Evolutionary conservation across 2,329 filamentous ascomycete species (phyloP), one percentile per base, ranked within the genome.

Genomic region (Ascochyta clinopodiicola): DNA sequence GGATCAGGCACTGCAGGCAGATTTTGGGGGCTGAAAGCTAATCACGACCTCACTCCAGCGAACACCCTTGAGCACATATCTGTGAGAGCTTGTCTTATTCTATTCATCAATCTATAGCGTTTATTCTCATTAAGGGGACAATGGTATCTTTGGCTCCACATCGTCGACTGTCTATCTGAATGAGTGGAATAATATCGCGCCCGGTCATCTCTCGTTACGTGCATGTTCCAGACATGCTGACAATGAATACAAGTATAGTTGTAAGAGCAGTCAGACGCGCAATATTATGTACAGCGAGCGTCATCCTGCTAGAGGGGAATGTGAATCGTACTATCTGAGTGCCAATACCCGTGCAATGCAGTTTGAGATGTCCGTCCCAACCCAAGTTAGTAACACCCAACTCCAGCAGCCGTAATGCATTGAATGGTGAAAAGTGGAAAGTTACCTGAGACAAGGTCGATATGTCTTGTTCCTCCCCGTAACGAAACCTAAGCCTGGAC

Each of bases 231-330:
- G 62, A 59, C 61, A 66, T 54, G 58, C 57, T 51, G 45, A 53
- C 42, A 57, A 47, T 36, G 49, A 53, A 32, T 59, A 56, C 42
- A 52, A 51, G 44, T 43, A 39, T 47, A 60, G 46, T 36, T 47
- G 34, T 27, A 63, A 59, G 38, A 60, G 48, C 56, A 56, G 36
- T 50, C 19, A 60, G 62, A 66, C 64, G 58, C 64, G 63, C 61
- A 60, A 60, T 56, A 54, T 17, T 64, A 66, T 71, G 44, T 69
- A 68, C 66, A 69, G 61, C 60, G 66, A 69, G 62, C 63, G 66
- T 64, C 62, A 61, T 67, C 68, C 66, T 68, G 55, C 63, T 57
- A 62, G 61, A 66, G 59, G 65, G 44, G 44, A 57, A 51, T 19
- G 39, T 44, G 38, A 48, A 32, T 48, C 39, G 27, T 54, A 61